Base-by-base conservation (phyloP, 352 stramenopile species). In the Globisporangium emineosum region DNA sequence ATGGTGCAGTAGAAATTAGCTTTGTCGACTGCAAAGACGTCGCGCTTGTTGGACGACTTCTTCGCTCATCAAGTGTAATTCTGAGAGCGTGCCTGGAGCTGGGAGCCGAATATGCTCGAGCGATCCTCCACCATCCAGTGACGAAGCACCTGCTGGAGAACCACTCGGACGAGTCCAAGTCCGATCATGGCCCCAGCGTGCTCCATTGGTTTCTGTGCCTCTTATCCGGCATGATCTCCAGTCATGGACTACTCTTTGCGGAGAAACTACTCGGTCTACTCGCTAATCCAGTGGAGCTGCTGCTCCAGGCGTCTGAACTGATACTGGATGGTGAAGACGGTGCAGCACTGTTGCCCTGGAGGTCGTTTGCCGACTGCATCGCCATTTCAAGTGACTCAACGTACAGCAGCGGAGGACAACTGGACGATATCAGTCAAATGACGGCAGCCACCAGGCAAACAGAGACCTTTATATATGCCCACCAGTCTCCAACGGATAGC, bases 121-220 rank as follows among this genome's bases (percentile, higher is more conserved):
- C 21, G 43, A 67, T 76, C 56, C 52, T 71, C 32, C 64, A 72
- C 25, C 60, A 76, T 33, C 63, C 23, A 29, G 55, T 50, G 5
- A 72, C 67, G 40, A 66, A 50, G 2, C 40, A 58, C 19, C 27
- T 50, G n/a, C 43, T 73, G 6, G 57, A 68, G 7, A 61, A 61
- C 21, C 6, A 8, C 9, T 37, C 23, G 2, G 25, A 37, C 15
- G 17, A 7, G 13, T 49, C 35, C 21, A 61, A 52, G 25, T 33
- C 15, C 5, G 37, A 25, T 1, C 5, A 35, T 35, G 23, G 4
- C 13, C 9, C 7, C 9, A 51, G 35, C 0, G 55, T 61, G 7
- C 60, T 67, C 1, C 59, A 56, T 13, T 76, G 70, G 67, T 76
- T 61, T 43, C 25, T 66, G n/a, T 29, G 47, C 25, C 37, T 76